Percentiles rank a stretch among this genome's conserved stretches.
Conservation (phyloP, 345 rosid species). For the Noccaea bulbosa region DNA sequence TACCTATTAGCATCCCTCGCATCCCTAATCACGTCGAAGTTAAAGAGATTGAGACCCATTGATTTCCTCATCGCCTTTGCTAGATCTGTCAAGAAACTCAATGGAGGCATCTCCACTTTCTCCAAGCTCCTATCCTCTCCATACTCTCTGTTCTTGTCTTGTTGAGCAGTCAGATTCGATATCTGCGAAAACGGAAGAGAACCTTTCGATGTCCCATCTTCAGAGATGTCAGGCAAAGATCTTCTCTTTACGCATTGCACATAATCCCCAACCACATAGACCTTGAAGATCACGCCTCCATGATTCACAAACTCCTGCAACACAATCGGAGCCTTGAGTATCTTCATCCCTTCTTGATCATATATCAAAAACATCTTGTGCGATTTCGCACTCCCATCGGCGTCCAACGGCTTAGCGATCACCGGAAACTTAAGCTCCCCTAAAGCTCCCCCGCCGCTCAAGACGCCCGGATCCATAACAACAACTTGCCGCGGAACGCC, state of each 20-base stretch:
- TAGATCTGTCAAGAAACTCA: conserved; percentile 50
- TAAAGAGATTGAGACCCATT: conserved; percentile 61
- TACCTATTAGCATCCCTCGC: conserved; percentile 51
- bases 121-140: conserved; percentile 45
- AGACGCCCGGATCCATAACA: conserved; percentile 43
- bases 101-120: conserved; percentile 57
- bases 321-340: conserved; percentile 50
- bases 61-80: conserved; percentile 55
- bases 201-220: conserved; percentile 49
- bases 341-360: conserved; percentile 54
- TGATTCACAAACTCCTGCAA: conserved; percentile 76
- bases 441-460: conserved; percentile 34
- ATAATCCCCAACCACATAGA: conserved; percentile 58
- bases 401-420: conserved; percentile 59
- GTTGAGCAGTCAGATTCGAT: conserved; percentile 51
- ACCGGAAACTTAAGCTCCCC: conserved; percentile 56
- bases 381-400: conserved; percentile 57
- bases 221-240: conserved; percentile 60
- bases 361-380: conserved; percentile 59
- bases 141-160: conserved; percentile 31
- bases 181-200: conserved; percentile 60
- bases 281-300: conserved; percentile 68
- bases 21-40: conserved; percentile 72
- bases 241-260: conserved; percentile 55
- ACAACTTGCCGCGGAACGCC: conserved; percentile 53